Conservation (phyloP, 2,329 filamentous ascomycete genomes). For the Myriosclerotinia scirpicola region DNA sequence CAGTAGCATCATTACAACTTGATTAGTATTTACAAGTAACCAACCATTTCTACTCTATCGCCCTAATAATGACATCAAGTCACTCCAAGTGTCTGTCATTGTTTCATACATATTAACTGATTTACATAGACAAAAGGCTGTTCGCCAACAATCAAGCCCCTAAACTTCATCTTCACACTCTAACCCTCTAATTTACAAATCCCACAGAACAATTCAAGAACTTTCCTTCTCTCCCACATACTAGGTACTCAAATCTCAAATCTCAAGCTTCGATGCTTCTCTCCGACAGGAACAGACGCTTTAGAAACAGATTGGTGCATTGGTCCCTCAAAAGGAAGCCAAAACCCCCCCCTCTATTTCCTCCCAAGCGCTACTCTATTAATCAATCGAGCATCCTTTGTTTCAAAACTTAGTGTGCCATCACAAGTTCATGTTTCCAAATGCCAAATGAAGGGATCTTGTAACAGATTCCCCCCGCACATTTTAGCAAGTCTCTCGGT, state of each 20-base stretch:
- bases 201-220: no score
- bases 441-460: slow-evolving; percentile 11
- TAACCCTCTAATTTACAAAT: not conserved
- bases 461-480: slow-evolving; percentile 18
- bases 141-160: not conserved
- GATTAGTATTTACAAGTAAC: no score
- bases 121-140: not conserved
- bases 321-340: slow-evolving; percentile 3
- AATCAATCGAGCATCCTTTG: slow-evolving; percentile 20
- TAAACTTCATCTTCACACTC: no score
- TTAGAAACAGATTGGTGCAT: not conserved
- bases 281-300: slow-evolving; percentile 1
- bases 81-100: no score
- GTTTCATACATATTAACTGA: not conserved
- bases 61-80: no score
- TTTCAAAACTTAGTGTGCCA: slow-evolving; percentile 12
- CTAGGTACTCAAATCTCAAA: no score
- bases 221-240: no score
- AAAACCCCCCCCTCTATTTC: slow-evolving; percentile 1
- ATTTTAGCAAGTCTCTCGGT: not conserved
- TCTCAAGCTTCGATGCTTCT: not conserved
- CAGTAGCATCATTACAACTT: no score
- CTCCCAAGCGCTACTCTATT: slow-evolving; percentile 5
- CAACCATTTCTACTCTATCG: no score
- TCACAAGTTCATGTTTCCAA: slow-evolving; percentile 7